Conservation (phyloP, 148 eudicot genomes). For the Dianthus caryophyllus region DNA sequence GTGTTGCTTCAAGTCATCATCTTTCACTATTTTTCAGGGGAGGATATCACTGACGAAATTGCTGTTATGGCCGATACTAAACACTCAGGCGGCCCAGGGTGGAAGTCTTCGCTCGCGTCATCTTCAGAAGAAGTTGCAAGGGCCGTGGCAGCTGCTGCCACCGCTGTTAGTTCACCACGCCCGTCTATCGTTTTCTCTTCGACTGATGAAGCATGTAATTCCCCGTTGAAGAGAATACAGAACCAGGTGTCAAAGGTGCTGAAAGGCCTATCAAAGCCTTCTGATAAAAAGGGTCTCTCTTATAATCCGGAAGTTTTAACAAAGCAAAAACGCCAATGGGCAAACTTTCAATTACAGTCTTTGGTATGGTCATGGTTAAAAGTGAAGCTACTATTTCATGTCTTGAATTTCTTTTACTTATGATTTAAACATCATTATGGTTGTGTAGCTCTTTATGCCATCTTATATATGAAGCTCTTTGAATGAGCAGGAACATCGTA, state of each 20-base stretch:
- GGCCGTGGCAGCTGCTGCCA: slow-evolving; percentile 74
- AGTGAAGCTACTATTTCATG: background rate
- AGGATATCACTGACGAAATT: slow-evolving; percentile 24
- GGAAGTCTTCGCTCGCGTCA: slow-evolving; percentile 65
- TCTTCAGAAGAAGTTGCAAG: slow-evolving; percentile 84
- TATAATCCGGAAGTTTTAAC: slow-evolving; percentile 95
- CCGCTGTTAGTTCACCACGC: slow-evolving; percentile 64
- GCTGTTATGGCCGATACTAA: slow-evolving; percentile 55
- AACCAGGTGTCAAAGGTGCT: slow-evolving; percentile 61
- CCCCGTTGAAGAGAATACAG: slow-evolving; percentile 69
- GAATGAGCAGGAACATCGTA: slow-evolving; percentile 62
- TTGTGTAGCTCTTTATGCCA: no score
- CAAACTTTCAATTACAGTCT: slow-evolving; percentile 58
- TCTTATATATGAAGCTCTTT: background rate
- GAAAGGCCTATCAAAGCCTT: slow-evolving; percentile 70
- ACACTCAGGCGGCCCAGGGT: slow-evolving; percentile 62
- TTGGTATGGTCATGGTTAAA: slow-evolving; percentile 25
- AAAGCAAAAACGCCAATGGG: slow-evolving; percentile 98
- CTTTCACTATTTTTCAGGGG: slow-evolving; percentile 25
- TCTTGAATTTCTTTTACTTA: background rate
- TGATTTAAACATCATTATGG: no score
- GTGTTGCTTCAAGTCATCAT: slow-evolving; percentile 4
- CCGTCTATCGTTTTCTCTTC: slow-evolving; percentile 80
- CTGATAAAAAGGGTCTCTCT: slow-evolving; percentile 52
- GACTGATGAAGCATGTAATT: slow-evolving; percentile 53